Base-by-base conservation (phyloP, 192 early-diverging fungal species). In the Podila epicladia region DNA sequence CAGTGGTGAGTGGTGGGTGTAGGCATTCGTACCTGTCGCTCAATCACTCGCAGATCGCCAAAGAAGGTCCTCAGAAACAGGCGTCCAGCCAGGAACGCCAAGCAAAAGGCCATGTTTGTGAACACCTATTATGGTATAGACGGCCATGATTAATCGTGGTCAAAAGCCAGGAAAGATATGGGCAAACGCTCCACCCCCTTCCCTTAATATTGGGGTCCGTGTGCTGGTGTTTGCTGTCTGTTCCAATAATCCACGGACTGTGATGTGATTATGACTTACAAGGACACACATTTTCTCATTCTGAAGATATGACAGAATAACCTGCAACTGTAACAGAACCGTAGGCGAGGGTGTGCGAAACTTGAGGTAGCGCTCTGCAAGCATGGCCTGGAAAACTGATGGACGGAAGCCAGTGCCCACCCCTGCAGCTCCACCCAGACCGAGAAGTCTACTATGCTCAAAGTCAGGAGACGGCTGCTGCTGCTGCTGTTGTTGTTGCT, bases 261-360 rank as follows among this genome's bases (percentile, higher is more conserved):
- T 35, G 35, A 37, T 29, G 33, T 60, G 28, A 3, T 50, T 55
- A 17, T 33, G 4, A 48, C 68, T 71, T 70, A 86, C 85, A 78
- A 86, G 63, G 26, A 86, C 83, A 67, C 79, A 84, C 1, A 84
- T 62, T 62, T 84, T 86, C 62, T 86, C 85, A 57, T 84, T 84
- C 64, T 86, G 83, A 9, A 86, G 66, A 67, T 84, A 86, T n/a
- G 72, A 79, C 1, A 84, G 66, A 29, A 84, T 80, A 26, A 70
- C 72, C 55, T 71, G 75, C 50, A 72, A 51, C 58, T 72, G 77
- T 45, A 80, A 61, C 12, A 70, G 65, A 35, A 77, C 75, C 29
- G 71, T 71, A 2, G 74, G 71, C 2, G 75, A 72, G 9, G 82
- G 82, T 24, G 71, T 77, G 22, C 74, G 62, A 45, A 77, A 71